These are phyloP conservation scores for Colletotrichum tabaci DNA, from an alignment of 2,329 filamentous ascomycete species.

Conservation along the genomic window DNA sequence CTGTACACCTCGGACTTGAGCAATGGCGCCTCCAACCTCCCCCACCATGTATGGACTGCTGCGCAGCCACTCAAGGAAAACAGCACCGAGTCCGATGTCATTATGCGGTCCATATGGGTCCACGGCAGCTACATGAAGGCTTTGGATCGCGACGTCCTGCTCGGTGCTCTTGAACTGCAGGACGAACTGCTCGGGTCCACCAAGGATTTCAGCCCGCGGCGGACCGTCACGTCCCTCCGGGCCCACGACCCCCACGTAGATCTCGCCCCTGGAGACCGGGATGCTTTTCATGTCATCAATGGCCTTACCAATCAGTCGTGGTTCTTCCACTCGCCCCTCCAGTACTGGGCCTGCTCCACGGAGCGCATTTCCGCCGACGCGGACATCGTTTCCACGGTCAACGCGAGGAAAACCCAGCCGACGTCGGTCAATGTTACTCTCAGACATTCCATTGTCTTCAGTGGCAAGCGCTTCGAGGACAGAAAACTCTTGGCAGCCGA, in stretches of 20 bases:
- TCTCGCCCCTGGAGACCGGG: slow-evolving; percentile 62
- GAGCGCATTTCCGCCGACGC: slow-evolving; percentile 71
- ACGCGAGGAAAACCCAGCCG: slow-evolving; percentile 71
- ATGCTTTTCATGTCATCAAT: slow-evolving; percentile 72
- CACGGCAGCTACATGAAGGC: slow-evolving; percentile 87
- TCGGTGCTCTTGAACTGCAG: slow-evolving; percentile 78
- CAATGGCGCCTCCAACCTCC: slow-evolving; percentile 79
- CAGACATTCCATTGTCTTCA: slow-evolving; percentile 84
- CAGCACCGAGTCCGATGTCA: slow-evolving; percentile 74
- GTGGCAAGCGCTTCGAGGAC: slow-evolving; percentile 82
- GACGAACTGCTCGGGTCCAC: slow-evolving; percentile 77
- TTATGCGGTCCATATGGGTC: slow-evolving; percentile 87
- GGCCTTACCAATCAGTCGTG: slow-evolving; percentile 75
- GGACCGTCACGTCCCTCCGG: slow-evolving; percentile 44
- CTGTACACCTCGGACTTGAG: slow-evolving; percentile 81
- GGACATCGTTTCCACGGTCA: slow-evolving; percentile 79
- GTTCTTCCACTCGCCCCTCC: slow-evolving; percentile 87
- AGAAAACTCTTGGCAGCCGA: slow-evolving; percentile 79
- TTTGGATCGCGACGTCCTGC: slow-evolving; percentile 75
- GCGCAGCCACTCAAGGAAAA: slow-evolving; percentile 74
- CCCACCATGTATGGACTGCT: slow-evolving; percentile 86
- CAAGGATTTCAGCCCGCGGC: slow-evolving; percentile 66
- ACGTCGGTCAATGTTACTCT: slow-evolving; percentile 82
- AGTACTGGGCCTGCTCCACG: slow-evolving; percentile 83
- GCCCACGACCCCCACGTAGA: slow-evolving; percentile 50